A percentile compares a stretch with the other conserved stretches of the same genome.
Conservation (phyloP, 768 basidiomycete species). For the Xerocomus brunneocitrinus region DNA sequence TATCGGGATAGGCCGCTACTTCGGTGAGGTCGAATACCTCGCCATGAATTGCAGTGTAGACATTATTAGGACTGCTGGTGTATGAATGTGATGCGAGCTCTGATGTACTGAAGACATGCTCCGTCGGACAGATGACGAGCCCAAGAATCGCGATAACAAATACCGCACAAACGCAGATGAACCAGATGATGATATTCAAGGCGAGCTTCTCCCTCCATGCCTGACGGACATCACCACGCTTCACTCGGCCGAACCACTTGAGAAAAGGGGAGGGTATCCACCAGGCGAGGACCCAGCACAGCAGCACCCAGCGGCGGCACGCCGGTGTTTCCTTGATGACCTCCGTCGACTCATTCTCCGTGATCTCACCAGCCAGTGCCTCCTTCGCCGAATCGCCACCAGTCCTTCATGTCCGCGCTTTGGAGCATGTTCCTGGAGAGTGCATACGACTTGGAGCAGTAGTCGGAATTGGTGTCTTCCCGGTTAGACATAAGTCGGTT, state of each 20-base stretch:
- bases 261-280: constrained; percentile 85
- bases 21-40: too few relatives aligned
- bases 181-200: constrained; percentile 94
- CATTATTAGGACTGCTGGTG: too few relatives aligned
- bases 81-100: too few relatives aligned
- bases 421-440: constrained; percentile 96
- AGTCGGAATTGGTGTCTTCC: constrained; percentile 74
- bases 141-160: constrained; percentile 92
- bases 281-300: constrained; percentile 88
- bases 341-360: constrained; percentile 86
- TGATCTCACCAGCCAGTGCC: constrained; percentile 74
- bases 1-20: too few relatives aligned
- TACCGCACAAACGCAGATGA: constrained; percentile 76
- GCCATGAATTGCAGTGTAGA: too few relatives aligned
- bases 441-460: constrained; percentile 90
- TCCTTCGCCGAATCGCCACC: constrained; percentile 59
- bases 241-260: constrained; percentile 94
- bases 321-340: constrained; percentile 65
- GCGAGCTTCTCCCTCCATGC: constrained; percentile 98
- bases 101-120: too few relatives aligned
- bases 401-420: constrained; percentile 66
- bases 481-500: constrained; percentile 73
- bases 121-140: constrained; percentile 82
- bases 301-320: constrained; percentile 74
- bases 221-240: constrained; percentile 86